Base-by-base conservation (phyloP, 768 basidiomycete genomes). In the Clitopilus passeckerianus region DNA sequence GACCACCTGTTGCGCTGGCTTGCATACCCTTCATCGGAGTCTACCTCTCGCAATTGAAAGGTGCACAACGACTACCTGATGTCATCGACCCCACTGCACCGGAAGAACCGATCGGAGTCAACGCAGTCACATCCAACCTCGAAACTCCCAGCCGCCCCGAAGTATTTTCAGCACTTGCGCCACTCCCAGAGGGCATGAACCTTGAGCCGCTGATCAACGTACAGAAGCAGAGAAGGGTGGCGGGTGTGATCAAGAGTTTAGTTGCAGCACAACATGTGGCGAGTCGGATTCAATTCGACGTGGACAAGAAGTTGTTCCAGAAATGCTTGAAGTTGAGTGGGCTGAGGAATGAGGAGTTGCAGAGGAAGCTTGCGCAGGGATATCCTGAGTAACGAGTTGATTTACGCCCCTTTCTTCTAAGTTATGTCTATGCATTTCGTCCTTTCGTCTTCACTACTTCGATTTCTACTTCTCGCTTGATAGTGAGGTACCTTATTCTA, bases 1-100 rank as follows among this genome's bases (percentile, higher is more conserved):
- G 74, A 61, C 72, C 74, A 24, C 62, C 71, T 12, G 60, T 70
- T n/a, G 80, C 82, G 7, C 72, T 83, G 8, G 79, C 83, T 6
- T 92, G 91, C 65, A 80, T 93, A n/a, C 91, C 91, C 6, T 92
- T 93, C 74, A 85, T 93, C 46, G 90, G 91, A 90, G 65, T 91
- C 37, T 94, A 94, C 67, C 77, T 94, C 6, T 83, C 89, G 2
- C 88, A 89, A 64, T 75, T 94, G 7, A 76, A 84, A 60, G 81
- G 80, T 0, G 80, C 85, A 63, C 83, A 80, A 70, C 80, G 77
- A 61, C 78, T 94, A 2, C 91, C 92, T 1, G 89, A 92, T 62
- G 72, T 93, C 46, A 86, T 94, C 60, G 92, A 94, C 67, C 91
- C 92, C 3, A 91, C 90, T 8, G 83, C 88, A 0, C 91, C 92